Percentiles rank a stretch among this genome's conserved stretches.
Conservation (phyloP, 2,329 filamentous ascomycete species). For the Claviceps sp. region DNA sequence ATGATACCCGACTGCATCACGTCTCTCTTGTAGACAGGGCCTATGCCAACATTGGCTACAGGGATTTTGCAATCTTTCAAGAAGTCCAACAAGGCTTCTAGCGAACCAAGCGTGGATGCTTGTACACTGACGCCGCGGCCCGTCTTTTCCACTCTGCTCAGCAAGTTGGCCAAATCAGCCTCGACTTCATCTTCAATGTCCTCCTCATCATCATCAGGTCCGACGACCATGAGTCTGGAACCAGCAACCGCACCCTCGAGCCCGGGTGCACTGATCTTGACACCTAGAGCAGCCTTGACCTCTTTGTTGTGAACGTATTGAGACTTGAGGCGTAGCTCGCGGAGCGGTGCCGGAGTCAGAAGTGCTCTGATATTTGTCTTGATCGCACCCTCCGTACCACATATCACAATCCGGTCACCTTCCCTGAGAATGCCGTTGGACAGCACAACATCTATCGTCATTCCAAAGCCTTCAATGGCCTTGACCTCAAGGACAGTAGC, state of each 20-base stretch:
- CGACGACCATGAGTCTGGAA: conserved; percentile 85
- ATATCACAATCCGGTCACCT: conserved; percentile 87
- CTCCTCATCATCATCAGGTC: conserved; percentile 90
- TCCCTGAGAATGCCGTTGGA: conserved; percentile 92
- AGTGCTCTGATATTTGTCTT: conserved; percentile 90
- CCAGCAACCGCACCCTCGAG: conserved; percentile 94
- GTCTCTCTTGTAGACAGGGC: conserved; percentile 94
- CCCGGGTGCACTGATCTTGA: conserved; percentile 95
- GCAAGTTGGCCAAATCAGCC: conserved; percentile 79
- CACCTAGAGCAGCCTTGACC: conserved; percentile 94
- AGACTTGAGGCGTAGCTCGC: conserved; percentile 89
- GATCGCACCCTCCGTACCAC: conserved; percentile 93
- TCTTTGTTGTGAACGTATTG: conserved; percentile 98
- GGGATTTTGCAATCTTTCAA: conserved; percentile 92
- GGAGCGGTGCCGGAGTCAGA: conserved; percentile 82
- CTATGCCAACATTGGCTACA: conserved; percentile 92
- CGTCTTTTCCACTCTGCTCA: conserved; percentile 81
- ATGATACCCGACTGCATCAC: conserved; percentile 92
- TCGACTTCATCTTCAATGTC: conserved; percentile 95
- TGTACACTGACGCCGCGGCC: conserved; percentile 94
- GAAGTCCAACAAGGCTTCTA: conserved; percentile 94
- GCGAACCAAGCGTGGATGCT: conserved; percentile 89
- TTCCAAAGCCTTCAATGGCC: conserved; percentile 96
- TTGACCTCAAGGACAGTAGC: conserved; percentile 98
- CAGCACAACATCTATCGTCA: conserved; percentile 93